Evolutionary conservation across 768 basidiomycete species (phyloP).

Genomic region (Russula emetica): DNA sequence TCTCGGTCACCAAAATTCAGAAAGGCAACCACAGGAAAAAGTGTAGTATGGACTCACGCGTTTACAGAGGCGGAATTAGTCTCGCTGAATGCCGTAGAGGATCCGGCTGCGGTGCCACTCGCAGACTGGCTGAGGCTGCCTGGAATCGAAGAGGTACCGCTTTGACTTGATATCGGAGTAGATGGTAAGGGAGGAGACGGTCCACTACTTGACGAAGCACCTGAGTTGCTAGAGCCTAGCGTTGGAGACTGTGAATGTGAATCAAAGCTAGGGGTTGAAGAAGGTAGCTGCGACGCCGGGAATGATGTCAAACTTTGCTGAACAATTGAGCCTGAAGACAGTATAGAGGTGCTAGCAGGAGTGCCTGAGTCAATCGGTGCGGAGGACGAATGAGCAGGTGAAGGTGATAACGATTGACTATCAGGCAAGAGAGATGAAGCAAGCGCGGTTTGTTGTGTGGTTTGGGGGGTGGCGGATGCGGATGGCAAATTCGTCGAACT

Average conservation of each 20-base stretch:
- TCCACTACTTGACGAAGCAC: neutral
- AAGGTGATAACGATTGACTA: neutral
- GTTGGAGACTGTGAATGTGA: neutral
- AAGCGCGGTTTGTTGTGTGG: neutral
- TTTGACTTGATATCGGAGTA: neutral
- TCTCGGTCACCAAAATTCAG: neutral
- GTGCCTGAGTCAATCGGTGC: slow-evolving; percentile 13
- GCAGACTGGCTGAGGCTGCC: neutral
- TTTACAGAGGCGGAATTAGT: neutral
- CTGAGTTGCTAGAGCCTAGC: neutral
- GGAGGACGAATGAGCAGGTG: slow-evolving; percentile 5
- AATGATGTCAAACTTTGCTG: neutral
- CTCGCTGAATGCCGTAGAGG: neutral
- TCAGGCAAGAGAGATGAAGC: neutral
- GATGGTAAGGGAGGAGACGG: neutral
- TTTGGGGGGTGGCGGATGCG: neutral
- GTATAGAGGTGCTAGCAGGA: slow-evolving; percentile 1
- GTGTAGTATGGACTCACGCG: slow-evolving; percentile 1
- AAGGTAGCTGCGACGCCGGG: neutral
- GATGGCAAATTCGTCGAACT: neutral
- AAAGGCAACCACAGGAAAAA: neutral
- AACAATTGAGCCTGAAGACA: neutral
- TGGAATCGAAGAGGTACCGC: neutral
- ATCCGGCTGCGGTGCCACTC: neutral
- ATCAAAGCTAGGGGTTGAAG: slow-evolving; percentile 10